Evolutionary conservation across 768 basidiomycete genomes (phyloP).

Genomic region (Amylocystis lapponica): DNA sequence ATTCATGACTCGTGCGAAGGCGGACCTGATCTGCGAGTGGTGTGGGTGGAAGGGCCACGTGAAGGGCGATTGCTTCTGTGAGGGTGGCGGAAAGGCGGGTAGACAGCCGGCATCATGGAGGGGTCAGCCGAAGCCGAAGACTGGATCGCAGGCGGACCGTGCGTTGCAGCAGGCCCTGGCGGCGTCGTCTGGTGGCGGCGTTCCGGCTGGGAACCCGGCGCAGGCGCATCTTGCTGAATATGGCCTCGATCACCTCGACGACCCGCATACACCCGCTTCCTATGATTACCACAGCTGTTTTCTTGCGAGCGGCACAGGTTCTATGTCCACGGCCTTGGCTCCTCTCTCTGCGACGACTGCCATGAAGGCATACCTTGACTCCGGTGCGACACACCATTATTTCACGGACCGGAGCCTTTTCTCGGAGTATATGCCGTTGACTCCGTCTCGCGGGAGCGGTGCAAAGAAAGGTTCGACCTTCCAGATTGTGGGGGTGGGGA

Average conservation of each 20-base stretch:
- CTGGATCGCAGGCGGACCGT: not conserved
- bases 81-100: not conserved
- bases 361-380: not conserved
- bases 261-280: too few relatives aligned
- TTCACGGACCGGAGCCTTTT: not conserved
- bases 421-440: not conserved
- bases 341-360: too few relatives aligned
- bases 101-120: not conserved
- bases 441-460: not conserved
- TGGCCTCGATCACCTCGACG: too few relatives aligned
- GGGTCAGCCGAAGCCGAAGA: not conserved
- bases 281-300: too few relatives aligned
- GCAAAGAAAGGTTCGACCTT: not conserved
- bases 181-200: too few relatives aligned
- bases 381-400: constrained; percentile 1
- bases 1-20: not conserved
- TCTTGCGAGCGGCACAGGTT: too few relatives aligned
- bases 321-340: too few relatives aligned
- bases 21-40: not conserved
- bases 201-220: too few relatives aligned
- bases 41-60: not conserved
- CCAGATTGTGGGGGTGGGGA: too few relatives aligned
- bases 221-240: too few relatives aligned
- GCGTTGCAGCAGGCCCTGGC: too few relatives aligned
- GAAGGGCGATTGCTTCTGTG: not conserved